Evolutionary conservation across 306 rosid genomes (phyloP).

Genomic region (Cajanus cajan): DNA sequence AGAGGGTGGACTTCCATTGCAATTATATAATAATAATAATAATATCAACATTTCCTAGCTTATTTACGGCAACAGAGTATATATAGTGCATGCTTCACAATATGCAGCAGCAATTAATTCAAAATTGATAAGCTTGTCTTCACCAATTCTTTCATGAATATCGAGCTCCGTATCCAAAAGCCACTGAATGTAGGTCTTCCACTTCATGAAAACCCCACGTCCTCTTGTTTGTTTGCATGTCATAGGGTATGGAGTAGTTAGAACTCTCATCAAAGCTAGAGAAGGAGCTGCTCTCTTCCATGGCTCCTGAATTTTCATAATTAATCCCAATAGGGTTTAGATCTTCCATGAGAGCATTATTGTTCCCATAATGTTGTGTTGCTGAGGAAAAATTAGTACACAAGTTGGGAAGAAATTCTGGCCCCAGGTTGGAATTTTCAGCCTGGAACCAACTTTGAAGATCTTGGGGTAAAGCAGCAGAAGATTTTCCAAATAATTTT

Average conservation of each 20-base stretch:
- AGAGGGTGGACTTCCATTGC: constrained; percentile 40
- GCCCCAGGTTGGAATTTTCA: constrained; percentile 41
- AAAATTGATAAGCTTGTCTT: constrained; percentile 36
- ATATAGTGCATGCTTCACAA: constrained; percentile 39
- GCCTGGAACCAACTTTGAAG: constrained; percentile 56
- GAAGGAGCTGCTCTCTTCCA: constrained; percentile 61
- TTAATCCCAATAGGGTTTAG: constrained; percentile 51
- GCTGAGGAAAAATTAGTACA: constrained; percentile 30
- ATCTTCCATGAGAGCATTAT: constrained; percentile 34
- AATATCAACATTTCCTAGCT: constrained; percentile 56
- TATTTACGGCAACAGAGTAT: constrained; percentile 45
- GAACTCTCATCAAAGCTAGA: constrained; percentile 72
- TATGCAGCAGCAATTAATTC: constrained; percentile 42
- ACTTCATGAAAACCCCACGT: constrained; percentile 56
- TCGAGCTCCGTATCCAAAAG: constrained; percentile 57
- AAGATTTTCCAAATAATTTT: constrained; percentile 42
- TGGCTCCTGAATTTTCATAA: constrained; percentile 44
- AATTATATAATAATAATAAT: constrained; percentile 37
- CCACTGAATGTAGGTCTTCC: constrained; percentile 67
- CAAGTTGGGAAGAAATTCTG: constrained; percentile 43
- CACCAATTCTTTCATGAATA: constrained; percentile 40
- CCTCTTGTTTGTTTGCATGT: constrained; percentile 48
- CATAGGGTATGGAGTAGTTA: constrained; percentile 56
- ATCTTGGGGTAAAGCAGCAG: constrained; percentile 42
- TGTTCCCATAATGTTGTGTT: constrained; percentile 42